A percentile compares a stretch with the other conserved stretches of the same genome.
Evolutionary conservation across 805 yeast species (phyloP).

Genomic region (Lachancea mirantina): DNA sequence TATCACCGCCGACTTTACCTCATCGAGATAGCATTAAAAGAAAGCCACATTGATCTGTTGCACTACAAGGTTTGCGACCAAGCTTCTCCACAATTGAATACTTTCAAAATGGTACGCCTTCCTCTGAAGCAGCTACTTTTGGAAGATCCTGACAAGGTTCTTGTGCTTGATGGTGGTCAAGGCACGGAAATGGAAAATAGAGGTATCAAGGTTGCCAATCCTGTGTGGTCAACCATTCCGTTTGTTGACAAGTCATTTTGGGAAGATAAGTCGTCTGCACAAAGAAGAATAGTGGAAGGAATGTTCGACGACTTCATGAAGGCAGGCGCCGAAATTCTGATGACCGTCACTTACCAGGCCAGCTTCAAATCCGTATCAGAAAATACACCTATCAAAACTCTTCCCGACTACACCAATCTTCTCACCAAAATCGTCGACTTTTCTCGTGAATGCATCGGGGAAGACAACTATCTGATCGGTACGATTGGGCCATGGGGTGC

Average conservation of each 20-base stretch:
- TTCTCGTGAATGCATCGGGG: conserved; percentile 6
- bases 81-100: no score
- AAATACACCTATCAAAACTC: conserved; percentile 8
- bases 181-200: conserved; percentile 54
- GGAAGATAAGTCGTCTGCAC: conserved; percentile 1
- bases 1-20: no score
- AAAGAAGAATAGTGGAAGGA: conserved; percentile 35
- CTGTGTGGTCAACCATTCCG: conserved; percentile 57
- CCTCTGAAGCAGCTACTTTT: conserved; percentile 10
- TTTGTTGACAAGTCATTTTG: conserved; percentile 33
- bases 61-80: no score
- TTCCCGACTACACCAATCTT: conserved; percentile 7
- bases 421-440: conserved; percentile 8
- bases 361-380: conserved; percentile 35
- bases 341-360: conserved; percentile 53
- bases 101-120: conserved; percentile 10
- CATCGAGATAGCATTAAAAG: no score
- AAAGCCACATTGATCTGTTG: no score
- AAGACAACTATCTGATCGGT: conserved; percentile 29
- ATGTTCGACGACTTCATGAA: conserved; percentile 43
- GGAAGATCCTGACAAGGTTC: conserved; percentile 11
- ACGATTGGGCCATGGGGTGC: conserved; percentile 74
- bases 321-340: conserved; percentile 45
- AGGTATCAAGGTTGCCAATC: conserved; percentile 38
- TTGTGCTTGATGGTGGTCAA: conserved; percentile 49